phyloP scores from a whole-genome alignment of 2,329 filamentous ascomycete genomes.

The Rasamsonia emersonii region DNA sequence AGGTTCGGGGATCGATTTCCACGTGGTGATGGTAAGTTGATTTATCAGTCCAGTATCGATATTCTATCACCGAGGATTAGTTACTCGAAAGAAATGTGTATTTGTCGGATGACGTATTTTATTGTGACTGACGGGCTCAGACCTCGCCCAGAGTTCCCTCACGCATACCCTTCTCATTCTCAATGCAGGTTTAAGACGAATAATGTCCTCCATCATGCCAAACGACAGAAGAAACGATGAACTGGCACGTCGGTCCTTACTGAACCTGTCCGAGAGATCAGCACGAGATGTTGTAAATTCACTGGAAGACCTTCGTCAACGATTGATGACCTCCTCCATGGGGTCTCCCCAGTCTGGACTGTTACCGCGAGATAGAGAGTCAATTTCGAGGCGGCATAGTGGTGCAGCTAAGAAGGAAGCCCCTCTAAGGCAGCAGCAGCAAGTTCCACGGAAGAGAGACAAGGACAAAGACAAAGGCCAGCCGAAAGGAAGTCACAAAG shows the following conservation, averaged over 20 bases:
- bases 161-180: constrained; percentile 6
- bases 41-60: background rate
- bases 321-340: background rate
- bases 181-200: constrained; percentile 6
- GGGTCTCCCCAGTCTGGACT: too few species aligned
- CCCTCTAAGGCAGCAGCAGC: too few species aligned
- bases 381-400: too few species aligned
- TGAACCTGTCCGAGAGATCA: constrained; percentile 6
- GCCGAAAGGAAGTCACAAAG: too few species aligned
- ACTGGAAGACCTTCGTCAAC: constrained; percentile 4
- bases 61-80: too few species aligned
- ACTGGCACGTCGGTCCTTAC: constrained; percentile 2
- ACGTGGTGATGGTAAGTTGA: constrained; percentile 6
- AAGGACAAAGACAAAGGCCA: too few species aligned
- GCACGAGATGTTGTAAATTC: constrained; percentile 5
- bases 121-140: background rate
- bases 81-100: too few species aligned
- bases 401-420: too few species aligned
- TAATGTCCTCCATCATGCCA: constrained; percentile 4
- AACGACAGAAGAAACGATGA: background rate
- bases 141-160: constrained; percentile 5
- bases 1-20: constrained; percentile 5
- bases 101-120: background rate
- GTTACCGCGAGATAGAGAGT: too few species aligned
- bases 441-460: too few species aligned